Base-by-base conservation (phyloP, 495 filamentous ascomycete genomes). In the Neurospora discreta region DNA sequence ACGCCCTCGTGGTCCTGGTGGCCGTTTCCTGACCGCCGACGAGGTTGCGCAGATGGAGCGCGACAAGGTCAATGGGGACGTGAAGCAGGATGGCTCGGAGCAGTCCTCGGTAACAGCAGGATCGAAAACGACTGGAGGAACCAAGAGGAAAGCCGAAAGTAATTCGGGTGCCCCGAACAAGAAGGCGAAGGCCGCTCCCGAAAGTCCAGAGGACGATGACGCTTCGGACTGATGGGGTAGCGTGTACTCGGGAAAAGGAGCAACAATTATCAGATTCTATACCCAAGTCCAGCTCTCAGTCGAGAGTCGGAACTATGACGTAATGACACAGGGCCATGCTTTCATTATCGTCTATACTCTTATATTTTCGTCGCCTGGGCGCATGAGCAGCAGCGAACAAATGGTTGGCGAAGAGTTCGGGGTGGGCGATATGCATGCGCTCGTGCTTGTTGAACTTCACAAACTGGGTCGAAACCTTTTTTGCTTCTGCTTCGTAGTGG, bases 11-110 rank as follows among this genome's bases (percentile, higher is more conserved):
- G 95, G 95, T 13, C 95, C 95, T n/a, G 95, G 95, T 68, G 95
- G 95, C 42, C 88, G 95, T 40, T 99, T 99, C 86, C 81, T 99
- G 81, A 99, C 95, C 0, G 95, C 95, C n/a, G 95, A 99, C 52
- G 95, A 99, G 78, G 95, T 98, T 23, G 92, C 92, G 8, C 90
- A 91, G 44, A 95, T 98, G 83, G 95, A 98, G 76, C 88, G 81
- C 73, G 83, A 82, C 13, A 87, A 86, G 70, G 78, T 72, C 38
- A 82, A 85, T 68, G 71, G 74, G 15, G 79, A 82, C 2, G 78
- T 36, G 30, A 20, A 73, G 77, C n/a, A 82, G 81, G 68, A 81
- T 84, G 5, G 68, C 80, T 65, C 52, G 15, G 52, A 65, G 52
- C 52, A 65, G 52, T 65, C 52, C 13, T 65, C 52, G 52, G 52